Evolutionary conservation across 164 flowering plant genomes (phyloP), one percentile per base, ranked within the genome.

Genomic region (Chloranthus sessilifolius): DNA sequence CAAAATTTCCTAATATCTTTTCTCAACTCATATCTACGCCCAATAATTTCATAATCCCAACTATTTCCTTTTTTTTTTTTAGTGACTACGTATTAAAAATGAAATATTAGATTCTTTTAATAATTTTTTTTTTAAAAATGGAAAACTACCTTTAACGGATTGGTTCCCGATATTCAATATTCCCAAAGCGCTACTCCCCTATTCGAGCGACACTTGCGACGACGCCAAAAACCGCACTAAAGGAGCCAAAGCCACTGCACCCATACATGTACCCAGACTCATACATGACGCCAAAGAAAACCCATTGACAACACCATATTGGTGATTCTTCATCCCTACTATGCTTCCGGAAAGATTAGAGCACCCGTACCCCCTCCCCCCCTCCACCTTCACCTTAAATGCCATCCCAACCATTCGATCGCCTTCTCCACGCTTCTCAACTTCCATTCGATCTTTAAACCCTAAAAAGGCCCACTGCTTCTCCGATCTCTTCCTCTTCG

Each of bases 401-500:
- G 57, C 50, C 40, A 56, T n/a, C 35, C 43, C 62, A 41, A 24
- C n/a, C 20, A 43, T 50, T 21, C 30, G 48, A 30, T 46, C 72
- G 5, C 67, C 83, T 3, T 74, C 82, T 33, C 38, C 43, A 10
- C 49, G 47, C 58, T 7, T 59, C 31, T 17, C 69, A 43, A 34
- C 55, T 63, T 50, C 64, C 10, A 44, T 41, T 44, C 37, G 39
- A 37, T 52, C 63, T 44, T 29, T 36, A 7, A 11, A 42, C 4
- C 7, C 57, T 11, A 41, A 11, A 19, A 10, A 56, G 26, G 25
- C 46, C 52, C 33, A 45, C 36, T 45, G 59, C 52, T 82, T 86
- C 74, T 82, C 94, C 17, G 72, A 70, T 59, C 96, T 64, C 63
- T 87, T 72, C 56, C 95, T 58, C 71, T 83, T 92, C 2, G 99